Percentiles rank a stretch among this genome's conserved stretches.
Evolutionary conservation across 768 basidiomycete species (phyloP).

Genomic region (Tulasnella sp.): DNA sequence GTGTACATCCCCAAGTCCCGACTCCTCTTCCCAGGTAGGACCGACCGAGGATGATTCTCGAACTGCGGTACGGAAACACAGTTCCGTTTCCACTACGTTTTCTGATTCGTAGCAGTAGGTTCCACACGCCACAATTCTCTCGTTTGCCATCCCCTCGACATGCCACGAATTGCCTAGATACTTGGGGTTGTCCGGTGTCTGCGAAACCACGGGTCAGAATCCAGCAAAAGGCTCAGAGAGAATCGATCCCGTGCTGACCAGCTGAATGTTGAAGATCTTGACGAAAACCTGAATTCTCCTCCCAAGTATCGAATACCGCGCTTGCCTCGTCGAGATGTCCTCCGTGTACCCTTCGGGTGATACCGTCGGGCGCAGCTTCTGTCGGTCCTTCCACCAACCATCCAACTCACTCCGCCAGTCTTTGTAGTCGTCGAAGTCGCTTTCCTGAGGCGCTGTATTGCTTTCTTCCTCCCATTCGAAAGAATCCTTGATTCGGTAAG

Average conservation of each 20-base stretch:
- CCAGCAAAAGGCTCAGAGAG: not conserved
- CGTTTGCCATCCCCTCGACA: slow-evolving; percentile 51
- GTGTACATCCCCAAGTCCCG: not conserved
- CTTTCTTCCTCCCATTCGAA: not conserved
- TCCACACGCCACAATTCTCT: slow-evolving; percentile 14
- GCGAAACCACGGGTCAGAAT: not conserved
- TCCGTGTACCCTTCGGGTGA: too few species aligned
- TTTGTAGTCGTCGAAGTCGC: not conserved
- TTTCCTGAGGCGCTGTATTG: not conserved
- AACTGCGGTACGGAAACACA: slow-evolving; percentile 20
- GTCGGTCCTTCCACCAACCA: not conserved
- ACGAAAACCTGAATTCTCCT: slow-evolving; percentile 48
- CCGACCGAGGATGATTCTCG: slow-evolving; percentile 37
- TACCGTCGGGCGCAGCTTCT: not conserved
- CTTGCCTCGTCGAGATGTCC: not conserved
- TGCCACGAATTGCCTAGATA: slow-evolving; percentile 53
- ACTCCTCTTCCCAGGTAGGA: not conserved
- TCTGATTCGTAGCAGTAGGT: slow-evolving; percentile 24
- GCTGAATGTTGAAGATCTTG: slow-evolving; percentile 48
- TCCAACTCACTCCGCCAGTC: not conserved
- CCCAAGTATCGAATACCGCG: slow-evolving; percentile 42
- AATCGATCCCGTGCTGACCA: slow-evolving; percentile 45
- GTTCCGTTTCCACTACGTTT: not conserved
- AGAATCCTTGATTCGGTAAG: not conserved
- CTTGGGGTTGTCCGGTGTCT: slow-evolving; percentile 46